Conservation (phyloP, 352 stramenopile species). For the Phytopythium helicoides region DNA sequence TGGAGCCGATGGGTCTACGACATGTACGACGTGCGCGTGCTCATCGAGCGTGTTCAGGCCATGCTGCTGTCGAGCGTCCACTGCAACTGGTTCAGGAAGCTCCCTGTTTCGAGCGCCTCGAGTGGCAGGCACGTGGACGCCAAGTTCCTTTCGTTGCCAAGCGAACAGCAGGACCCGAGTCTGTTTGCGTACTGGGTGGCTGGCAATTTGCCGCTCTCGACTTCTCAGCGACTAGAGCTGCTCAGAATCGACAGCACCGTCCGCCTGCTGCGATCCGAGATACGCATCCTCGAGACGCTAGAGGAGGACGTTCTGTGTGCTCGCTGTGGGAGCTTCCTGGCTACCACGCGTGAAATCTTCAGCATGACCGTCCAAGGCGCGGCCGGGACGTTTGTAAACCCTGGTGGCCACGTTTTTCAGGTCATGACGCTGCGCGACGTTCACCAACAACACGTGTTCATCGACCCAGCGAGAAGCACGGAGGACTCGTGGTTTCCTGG, state of each 20-base stretch:
- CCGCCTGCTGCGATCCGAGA: constrained; percentile 48
- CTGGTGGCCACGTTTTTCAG: constrained; percentile 72
- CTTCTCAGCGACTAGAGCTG: constrained; percentile 53
- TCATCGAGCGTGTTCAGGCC: constrained; percentile 67
- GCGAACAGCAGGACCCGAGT: constrained; percentile 54
- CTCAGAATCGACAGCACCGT: constrained; percentile 62
- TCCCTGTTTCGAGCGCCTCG: constrained; percentile 6
- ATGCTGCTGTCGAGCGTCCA: constrained; percentile 71
- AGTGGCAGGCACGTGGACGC: not conserved
- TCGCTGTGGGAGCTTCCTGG: constrained; percentile 56
- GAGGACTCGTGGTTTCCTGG: constrained; percentile 80
- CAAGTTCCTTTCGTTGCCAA: constrained; percentile 32
- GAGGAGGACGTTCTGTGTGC: constrained; percentile 68
- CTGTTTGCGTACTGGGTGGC: constrained; percentile 82
- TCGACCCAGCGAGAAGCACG: constrained; percentile 41
- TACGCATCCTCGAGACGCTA: constrained; percentile 54
- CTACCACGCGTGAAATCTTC: constrained; percentile 76
- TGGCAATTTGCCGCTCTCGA: constrained; percentile 62
- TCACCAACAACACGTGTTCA: constrained; percentile 33
- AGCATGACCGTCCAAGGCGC: constrained; percentile 61
- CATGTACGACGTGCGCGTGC: constrained; percentile 51
- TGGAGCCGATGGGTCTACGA: constrained; percentile 44
- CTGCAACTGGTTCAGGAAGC: constrained; percentile 65
- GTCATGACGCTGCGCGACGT: constrained; percentile 72
- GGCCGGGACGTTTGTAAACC: constrained; percentile 80